Conservation (phyloP, 176 grass and related monocot species). For the Aegilops sharonensis region DNA sequence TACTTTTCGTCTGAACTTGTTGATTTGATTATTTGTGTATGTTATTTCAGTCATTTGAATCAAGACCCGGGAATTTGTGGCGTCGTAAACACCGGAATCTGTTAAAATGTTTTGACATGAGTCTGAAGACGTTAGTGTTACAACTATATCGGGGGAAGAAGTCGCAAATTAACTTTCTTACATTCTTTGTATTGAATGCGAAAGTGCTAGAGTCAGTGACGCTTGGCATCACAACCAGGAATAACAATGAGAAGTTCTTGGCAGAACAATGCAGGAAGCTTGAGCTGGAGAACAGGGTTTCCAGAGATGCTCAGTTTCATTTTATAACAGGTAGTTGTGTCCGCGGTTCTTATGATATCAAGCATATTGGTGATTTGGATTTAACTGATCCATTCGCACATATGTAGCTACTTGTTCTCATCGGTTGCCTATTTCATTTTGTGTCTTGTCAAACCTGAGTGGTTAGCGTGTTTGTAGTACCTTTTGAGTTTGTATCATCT, state of each 20-base stretch:
- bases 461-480: background rate
- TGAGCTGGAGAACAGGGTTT: background rate
- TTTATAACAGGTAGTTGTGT: background rate
- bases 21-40: background rate
- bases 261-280: background rate
- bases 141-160: background rate
- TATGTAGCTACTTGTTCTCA: background rate
- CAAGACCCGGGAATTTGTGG: background rate
- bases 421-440: background rate
- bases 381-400: background rate
- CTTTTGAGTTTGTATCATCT: background rate
- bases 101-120: background rate
- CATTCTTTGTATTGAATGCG: background rate
- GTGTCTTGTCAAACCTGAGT: background rate
- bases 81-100: background rate
- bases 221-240: background rate
- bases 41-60: background rate
- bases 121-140: constrained; percentile 3
- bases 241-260: background rate
- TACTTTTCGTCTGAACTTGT: background rate
- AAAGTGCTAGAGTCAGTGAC: background rate
- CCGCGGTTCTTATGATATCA: background rate
- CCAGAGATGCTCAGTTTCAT: background rate
- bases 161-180: background rate
- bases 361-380: background rate